Base-by-base conservation (phyloP, 2,329 filamentous ascomycete genomes). In the Aspergillaceae sp. region DNA sequence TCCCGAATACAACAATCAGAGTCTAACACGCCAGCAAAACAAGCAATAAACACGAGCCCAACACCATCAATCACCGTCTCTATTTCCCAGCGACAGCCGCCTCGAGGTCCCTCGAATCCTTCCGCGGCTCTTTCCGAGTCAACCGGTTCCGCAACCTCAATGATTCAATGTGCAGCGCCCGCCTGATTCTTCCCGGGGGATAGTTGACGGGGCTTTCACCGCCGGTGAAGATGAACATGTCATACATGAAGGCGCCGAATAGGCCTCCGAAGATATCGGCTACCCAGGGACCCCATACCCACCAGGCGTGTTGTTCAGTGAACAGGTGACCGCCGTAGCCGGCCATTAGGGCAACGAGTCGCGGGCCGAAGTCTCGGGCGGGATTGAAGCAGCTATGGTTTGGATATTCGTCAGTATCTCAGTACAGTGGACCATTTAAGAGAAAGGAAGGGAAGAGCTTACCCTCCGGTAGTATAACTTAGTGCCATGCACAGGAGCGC, bases 171-270 rank as follows among this genome's bases (percentile, higher is more conserved):
- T 56, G 50, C 2, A 58, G 48, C 3, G 62, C 66, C 6, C 68
- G 59, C 54, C 62, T 63, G 4, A 64, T 61, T 42, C 67, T 61
- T 29, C 56, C 57, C 0, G 71, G 70, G 3, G 70, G 67, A 61
- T 76, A 67, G 38, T 67, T 67, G n/a, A 67, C 48, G 1, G 62
- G 65, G 43, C 56, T 61, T 47, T 69, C 66, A 3, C 60, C 63
- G 8, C 67, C 66, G n/a, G 56, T 64, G 42, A 69, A 69, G 7
- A 69, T 66, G 7, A 60, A 52, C 9, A 61, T 43, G 44, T 69
- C 64, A 37, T 69, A 68, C 1, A 68, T 8, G 5, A 57, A 50
- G 0, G 58, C 63, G 0, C 65, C 65, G 29, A 56, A 55, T 3
- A 69, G 42, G 0, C 52, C 61, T 1, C 66, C 64, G 5, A 51